Conservation (phyloP, 495 filamentous ascomycete species). For the Hypomontagnella monticulosa region DNA sequence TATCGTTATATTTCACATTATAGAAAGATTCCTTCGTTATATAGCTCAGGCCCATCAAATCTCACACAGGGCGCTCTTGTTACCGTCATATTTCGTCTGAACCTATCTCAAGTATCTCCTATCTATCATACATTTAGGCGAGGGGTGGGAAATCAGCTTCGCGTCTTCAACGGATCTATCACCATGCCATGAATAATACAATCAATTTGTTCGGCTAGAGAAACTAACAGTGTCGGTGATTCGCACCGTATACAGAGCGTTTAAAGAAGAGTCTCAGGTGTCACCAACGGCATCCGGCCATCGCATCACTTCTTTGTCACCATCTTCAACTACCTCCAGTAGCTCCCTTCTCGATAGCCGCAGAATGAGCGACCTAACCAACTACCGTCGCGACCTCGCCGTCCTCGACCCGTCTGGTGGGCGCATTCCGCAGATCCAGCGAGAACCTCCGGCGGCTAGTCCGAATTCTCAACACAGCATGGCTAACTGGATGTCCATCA, state of each 20-base stretch:
- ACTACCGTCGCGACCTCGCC: constrained; percentile 76
- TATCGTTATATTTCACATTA: constrained; percentile 1
- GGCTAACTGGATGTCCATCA: constrained; percentile 59
- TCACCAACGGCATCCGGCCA: constrained; percentile 60
- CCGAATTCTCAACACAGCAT: constrained; percentile 54
- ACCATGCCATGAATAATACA: not conserved
- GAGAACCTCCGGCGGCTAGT: constrained; percentile 61
- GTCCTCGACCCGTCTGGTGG: constrained; percentile 69
- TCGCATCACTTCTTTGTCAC: constrained; percentile 57
- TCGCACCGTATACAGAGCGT: constrained; percentile 39
- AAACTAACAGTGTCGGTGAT: constrained; percentile 20
- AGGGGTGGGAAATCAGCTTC: too few species aligned
- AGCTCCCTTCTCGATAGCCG: constrained; percentile 58
- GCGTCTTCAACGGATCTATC: too few species aligned
- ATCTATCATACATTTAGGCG: too few species aligned
- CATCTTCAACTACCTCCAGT: constrained; percentile 58
- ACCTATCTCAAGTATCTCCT: too few species aligned
- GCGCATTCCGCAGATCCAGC: constrained; percentile 62
- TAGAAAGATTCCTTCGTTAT: constrained; percentile 19
- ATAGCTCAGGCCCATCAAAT: not conserved
- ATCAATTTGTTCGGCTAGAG: not conserved
- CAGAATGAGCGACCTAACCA: constrained; percentile 65
- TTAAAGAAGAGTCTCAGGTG: constrained; percentile 61
- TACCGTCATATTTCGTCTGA: too few species aligned
- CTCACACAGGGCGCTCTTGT: too few species aligned